Conservation (phyloP, 2,329 filamentous ascomycete genomes). For the Clonostachys rhizophaga region DNA sequence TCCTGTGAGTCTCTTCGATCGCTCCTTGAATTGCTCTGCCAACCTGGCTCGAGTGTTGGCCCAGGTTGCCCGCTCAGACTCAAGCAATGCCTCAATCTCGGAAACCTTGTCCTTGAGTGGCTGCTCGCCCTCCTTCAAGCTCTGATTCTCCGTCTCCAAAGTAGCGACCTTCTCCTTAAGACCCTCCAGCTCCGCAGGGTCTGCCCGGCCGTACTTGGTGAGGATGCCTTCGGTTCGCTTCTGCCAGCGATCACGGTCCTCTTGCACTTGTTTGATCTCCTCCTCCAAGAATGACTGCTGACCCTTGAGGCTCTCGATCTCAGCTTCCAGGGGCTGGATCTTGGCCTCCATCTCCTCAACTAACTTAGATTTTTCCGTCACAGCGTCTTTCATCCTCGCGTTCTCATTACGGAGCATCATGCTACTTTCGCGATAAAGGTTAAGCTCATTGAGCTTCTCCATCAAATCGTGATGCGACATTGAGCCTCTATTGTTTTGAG, state of each 20-base stretch:
- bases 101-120: conserved; percentile 49
- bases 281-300: conserved; percentile 77
- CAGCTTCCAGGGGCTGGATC: conserved; percentile 77
- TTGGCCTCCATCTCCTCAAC: conserved; percentile 70
- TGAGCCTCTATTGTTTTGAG: conserved; percentile 67
- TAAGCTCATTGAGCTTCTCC: conserved; percentile 92
- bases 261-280: conserved; percentile 82
- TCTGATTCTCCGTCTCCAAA: conserved; percentile 61
- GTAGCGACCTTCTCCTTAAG: conserved; percentile 72
- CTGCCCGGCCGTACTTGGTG: conserved; percentile 91
- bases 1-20: conserved; percentile 47
- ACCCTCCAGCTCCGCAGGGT: conserved; percentile 87
- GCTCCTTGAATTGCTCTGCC: conserved; percentile 59
- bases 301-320: conserved; percentile 77
- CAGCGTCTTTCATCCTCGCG: conserved; percentile 69
- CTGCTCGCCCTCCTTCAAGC: conserved; percentile 42
- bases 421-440: conserved; percentile 92
- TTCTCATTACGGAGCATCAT: conserved; percentile 85
- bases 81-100: conserved; percentile 44
- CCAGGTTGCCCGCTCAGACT: conserved; percentile 52
- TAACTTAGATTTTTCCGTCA: conserved; percentile 69
- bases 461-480: conserved; percentile 85
- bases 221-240: conserved; percentile 94
- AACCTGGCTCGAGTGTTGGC: conserved; percentile 45
- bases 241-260: conserved; percentile 92